Evolutionary conservation across 176 grass and related monocot species (phyloP).

Genomic region (Cenchrus purpureus): DNA sequence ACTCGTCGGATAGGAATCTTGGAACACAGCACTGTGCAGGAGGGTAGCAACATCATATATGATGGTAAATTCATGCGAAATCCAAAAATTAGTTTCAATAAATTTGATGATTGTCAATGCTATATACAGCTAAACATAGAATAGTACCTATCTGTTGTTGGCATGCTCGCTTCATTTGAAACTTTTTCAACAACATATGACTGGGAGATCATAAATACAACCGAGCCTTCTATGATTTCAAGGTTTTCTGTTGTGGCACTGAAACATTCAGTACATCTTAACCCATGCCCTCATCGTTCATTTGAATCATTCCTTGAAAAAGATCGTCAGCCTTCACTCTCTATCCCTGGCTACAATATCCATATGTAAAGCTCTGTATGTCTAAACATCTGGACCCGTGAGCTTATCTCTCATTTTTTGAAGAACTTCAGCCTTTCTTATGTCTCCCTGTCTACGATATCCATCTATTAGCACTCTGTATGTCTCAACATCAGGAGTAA

Average conservation of each 20-base stretch:
- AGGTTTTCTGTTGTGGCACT: constrained; percentile 33
- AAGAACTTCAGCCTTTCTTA: constrained; percentile 56
- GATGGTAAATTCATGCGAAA: neutral
- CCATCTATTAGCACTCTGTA: constrained; percentile 76
- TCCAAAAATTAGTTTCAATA: neutral
- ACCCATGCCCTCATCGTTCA: constrained; percentile 34
- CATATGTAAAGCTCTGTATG: constrained; percentile 71
- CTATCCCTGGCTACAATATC: constrained; percentile 68
- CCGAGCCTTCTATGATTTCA: neutral
- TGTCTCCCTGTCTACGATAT: constrained; percentile 66
- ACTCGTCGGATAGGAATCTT: neutral
- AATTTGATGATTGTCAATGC: constrained; percentile 1
- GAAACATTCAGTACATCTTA: constrained; percentile 50
- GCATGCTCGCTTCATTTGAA: neutral
- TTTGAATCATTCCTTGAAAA: constrained; percentile 65
- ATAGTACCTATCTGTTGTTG: constrained; percentile 8
- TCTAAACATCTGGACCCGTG: constrained; percentile 47
- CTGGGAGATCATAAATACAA: constrained; percentile 30
- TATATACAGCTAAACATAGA: neutral
- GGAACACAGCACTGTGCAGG: neutral
- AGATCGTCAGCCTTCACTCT: constrained; percentile 56
- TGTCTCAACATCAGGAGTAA: constrained; percentile 59
- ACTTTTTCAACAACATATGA: constrained; percentile 2
- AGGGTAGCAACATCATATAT: neutral
- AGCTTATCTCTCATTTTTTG: constrained; percentile 57